These are phyloP conservation scores for Sonneratia caseolaris DNA, from an alignment of 345 rosid species.

Conservation along the genomic window DNA sequence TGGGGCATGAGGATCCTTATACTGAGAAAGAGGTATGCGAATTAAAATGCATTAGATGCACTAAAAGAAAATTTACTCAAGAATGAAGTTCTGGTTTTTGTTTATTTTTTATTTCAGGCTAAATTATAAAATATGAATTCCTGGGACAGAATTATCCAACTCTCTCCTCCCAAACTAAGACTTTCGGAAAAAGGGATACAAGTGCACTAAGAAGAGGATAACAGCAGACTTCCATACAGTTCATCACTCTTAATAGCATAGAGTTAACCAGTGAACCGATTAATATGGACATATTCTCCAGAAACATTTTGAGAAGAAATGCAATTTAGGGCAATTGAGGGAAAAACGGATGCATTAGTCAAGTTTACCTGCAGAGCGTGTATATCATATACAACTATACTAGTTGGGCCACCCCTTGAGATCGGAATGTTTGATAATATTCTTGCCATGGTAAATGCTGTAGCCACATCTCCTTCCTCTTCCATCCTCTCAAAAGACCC, in stretches of 20 bases:
- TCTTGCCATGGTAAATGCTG: constrained; percentile 97
- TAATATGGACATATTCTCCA: not conserved
- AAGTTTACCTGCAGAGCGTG: constrained; percentile 81
- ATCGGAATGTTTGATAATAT: constrained; percentile 88
- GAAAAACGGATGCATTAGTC: not conserved
- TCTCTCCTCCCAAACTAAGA: not conserved
- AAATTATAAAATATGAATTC: not conserved
- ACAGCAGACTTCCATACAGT: not conserved
- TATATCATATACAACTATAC: constrained; percentile 86
- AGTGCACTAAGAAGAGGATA: not conserved
- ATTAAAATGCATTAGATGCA: no score
- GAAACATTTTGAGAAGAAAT: not conserved
- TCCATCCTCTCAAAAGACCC: constrained; percentile 99
- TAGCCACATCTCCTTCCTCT: constrained; percentile 98
- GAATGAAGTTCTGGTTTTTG: no score
- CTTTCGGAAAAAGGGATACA: not conserved
- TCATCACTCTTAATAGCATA: not conserved
- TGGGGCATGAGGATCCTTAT: no score
- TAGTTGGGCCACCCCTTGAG: constrained; percentile 97
- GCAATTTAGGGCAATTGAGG: not conserved
- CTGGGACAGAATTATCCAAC: not conserved
- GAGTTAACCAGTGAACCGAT: not conserved
- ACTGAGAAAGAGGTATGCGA: no score
- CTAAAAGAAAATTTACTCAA: no score
- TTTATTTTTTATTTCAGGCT: not conserved